A percentile compares a stretch with the other conserved stretches of the same genome.
Conservation (phyloP, 148 eudicot genomes). For the Arbutus unedo region DNA sequence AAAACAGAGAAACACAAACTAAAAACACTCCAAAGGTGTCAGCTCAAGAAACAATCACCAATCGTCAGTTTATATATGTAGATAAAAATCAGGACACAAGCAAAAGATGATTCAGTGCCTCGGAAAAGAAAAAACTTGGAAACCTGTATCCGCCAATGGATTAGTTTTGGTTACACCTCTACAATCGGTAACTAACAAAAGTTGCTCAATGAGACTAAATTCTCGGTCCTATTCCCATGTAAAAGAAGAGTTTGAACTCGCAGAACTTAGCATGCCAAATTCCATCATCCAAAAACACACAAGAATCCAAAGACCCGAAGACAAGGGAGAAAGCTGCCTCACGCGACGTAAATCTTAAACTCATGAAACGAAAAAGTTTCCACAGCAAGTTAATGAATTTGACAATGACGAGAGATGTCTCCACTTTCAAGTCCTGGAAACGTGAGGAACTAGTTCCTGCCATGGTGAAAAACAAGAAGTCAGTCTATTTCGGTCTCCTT, state of each 20-base stretch:
- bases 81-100: not conserved
- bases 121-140: not conserved
- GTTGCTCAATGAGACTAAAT: not conserved
- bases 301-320: not conserved
- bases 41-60: not conserved
- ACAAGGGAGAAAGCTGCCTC: not conserved
- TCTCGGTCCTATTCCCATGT: not conserved
- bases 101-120: not conserved
- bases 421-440: slow-evolving; percentile 27
- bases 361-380: not conserved
- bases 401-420: not conserved
- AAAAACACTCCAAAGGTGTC: not conserved
- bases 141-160: not conserved
- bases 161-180: not conserved
- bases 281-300: not conserved
- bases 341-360: not conserved
- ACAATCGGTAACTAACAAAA: not conserved
- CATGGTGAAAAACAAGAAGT: slow-evolving; percentile 1
- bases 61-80: no score
- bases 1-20: not conserved
- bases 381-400: not conserved
- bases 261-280: not conserved
- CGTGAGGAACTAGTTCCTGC: slow-evolving; percentile 67
- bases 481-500: not conserved
- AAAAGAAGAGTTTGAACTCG: not conserved